Base-by-base conservation (phyloP, 192 early-diverging fungal species). In the Fimicolochytrium jonesii region DNA sequence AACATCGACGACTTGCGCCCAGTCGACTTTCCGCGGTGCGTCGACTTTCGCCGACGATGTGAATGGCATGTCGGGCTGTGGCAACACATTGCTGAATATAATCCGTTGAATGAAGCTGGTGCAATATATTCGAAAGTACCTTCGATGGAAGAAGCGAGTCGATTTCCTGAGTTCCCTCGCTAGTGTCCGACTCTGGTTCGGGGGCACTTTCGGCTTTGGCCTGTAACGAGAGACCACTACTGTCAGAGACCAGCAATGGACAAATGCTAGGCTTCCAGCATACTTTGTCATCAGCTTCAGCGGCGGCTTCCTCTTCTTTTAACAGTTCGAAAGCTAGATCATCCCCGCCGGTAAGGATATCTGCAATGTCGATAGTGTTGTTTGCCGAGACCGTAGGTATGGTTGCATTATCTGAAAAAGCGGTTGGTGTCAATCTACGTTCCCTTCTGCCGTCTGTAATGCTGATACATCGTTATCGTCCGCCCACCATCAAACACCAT, bases 1-100 rank as follows among this genome's bases (percentile, higher is more conserved):
- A 18, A 93, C 84, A 66, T 96, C 89, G 15, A 98, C 84, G 35
- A 90, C 83, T 61, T 99, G 94, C 5, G 94, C 94, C 94, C 94
- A 99, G 37, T 76, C 77, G n/a, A n/a, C n/a, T n/a, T n/a, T 68
- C 56, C 53, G 22, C 57, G 48, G 29, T 4, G 44, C 36, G n/a
- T n/a, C n/a, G n/a, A n/a, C 25, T n/a, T n/a, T n/a, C 17, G 7
- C 17, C 7, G 36, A 55, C 57, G 53, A 31, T 33, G 53, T 22
- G 48, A 46, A 33, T 23, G 29, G 57, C 23, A 11, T 42, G 2
- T 31, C 26, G 29, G 2, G 36, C 36, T 6, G 17, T 17, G 6
- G 7, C 36, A 39, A 39, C 36, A 6, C 17, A 17, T 17, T 17
- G 36, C 17, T 6, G 7, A 39, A 17, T 39, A 17, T 17, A 39